A percentile compares a stretch with the other conserved stretches of the same genome.
Conservation (phyloP, 768 basidiomycete species). For the Suillus placidus region DNA sequence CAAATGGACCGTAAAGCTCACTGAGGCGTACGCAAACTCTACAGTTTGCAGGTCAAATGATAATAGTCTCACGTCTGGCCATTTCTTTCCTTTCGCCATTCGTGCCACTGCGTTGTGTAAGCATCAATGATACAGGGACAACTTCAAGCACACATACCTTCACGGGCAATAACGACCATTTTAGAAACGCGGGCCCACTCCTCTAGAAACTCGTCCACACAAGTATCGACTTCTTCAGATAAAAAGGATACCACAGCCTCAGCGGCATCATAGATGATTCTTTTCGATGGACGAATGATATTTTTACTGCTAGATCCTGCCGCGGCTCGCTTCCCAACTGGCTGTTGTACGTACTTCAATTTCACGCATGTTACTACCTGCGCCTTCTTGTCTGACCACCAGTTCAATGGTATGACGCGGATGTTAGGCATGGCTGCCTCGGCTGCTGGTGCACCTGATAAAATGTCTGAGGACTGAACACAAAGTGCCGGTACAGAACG, state of each 20-base stretch:
- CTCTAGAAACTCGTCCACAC: slow-evolving; percentile 87
- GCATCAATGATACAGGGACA: neutral
- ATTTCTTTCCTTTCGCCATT: slow-evolving; percentile 73
- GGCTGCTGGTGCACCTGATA: slow-evolving; percentile 81
- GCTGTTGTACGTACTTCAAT: slow-evolving; percentile 86
- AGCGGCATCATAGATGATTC: slow-evolving; percentile 87
- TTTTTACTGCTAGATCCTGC: slow-evolving; percentile 48
- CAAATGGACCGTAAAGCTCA: slow-evolving; percentile 27
- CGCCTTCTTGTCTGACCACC: slow-evolving; percentile 86
- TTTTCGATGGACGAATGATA: slow-evolving; percentile 81
- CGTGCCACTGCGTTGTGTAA: slow-evolving; percentile 61
- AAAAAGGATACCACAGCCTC: slow-evolving; percentile 90
- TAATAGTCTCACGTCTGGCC: slow-evolving; percentile 77
- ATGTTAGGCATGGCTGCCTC: slow-evolving; percentile 95
- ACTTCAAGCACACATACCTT: slow-evolving; percentile 53
- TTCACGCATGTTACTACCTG: slow-evolving; percentile 90
- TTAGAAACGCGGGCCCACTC: slow-evolving; percentile 94
- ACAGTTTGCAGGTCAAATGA: slow-evolving; percentile 93
- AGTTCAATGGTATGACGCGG: slow-evolving; percentile 83
- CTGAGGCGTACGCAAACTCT: slow-evolving; percentile 80
- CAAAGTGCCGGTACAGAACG: slow-evolving; percentile 82
- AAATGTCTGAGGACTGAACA: slow-evolving; percentile 78
- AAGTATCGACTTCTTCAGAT: slow-evolving; percentile 83
- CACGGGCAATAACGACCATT: slow-evolving; percentile 91
- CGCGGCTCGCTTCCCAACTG: slow-evolving; percentile 70